Evolutionary conservation across 805 yeast species (phyloP), one percentile per base, ranked within the genome.

Genomic region (Hanseniaspora pseudoguilliermondii): DNA sequence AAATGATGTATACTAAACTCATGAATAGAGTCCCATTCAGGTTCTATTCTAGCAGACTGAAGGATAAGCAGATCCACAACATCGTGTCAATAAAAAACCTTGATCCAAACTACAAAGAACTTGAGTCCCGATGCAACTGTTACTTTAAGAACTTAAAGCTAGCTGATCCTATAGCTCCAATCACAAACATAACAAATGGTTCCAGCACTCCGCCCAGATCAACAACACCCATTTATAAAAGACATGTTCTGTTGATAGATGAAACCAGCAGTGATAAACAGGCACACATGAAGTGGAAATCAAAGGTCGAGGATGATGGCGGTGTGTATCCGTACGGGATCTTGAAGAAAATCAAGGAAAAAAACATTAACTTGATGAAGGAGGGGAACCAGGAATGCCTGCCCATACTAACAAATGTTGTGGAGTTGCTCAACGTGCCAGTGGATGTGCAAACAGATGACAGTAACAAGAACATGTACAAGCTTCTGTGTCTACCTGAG

Each of bases 181-280:
- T 51, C 16, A 42, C 57, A 3, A 39, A 55, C 44, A 43, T 65
- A 23, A 64, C 48, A 1, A 57, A 52, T 36, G 57, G 56, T 2
- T 20, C 20, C 18, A 39, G 11, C 5, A n/a, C 13, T 32, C 21
- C 21, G 8, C 55, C 39, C 1, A 13, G 5, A 23, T 50, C 54
- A 9, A 34, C 41, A 6, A 54, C 54, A 23, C 69, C 68, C 1
- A 50, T 35, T 2, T 65, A 62, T 38, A 60, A 60, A 27, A 64
- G 60, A 54, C 69, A 66, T 46, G 57, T 64, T 18, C 38, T 64
- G 41, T 54, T 65, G 16, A 40, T 65, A 20, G 61, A 65, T 2
- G 60, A 62, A 10, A 51, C 56, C 11, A 57, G 27, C 8, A n/a
- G 15, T n/a, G 15, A 1, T 13, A 35, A 23, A 4, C 15, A 43